Conservation (phyloP, 306 rosid species). For the Acacia confusa region DNA sequence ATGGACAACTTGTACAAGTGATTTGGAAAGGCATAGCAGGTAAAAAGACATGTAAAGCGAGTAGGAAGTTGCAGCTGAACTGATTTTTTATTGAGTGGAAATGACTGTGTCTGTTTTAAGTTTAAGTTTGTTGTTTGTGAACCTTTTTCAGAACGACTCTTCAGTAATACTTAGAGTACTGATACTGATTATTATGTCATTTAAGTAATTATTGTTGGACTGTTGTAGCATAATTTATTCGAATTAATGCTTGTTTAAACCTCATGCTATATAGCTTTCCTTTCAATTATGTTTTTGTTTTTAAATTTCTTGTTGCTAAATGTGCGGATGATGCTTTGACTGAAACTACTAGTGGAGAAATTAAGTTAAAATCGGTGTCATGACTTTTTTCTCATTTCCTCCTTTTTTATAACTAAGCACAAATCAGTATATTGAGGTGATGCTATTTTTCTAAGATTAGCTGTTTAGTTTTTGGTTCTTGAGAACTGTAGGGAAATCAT, state of each 20-base stretch:
- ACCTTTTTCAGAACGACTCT: conserved; percentile 31
- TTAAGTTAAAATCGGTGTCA: neutral
- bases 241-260: conserved; percentile 22
- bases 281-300: neutral
- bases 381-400: neutral
- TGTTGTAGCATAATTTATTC: conserved; percentile 25
- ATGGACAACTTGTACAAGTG: conserved; percentile 53
- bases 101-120: conserved; percentile 40
- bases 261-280: neutral
- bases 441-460: too few relatives aligned
- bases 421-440: too few relatives aligned
- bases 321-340: conserved; percentile 7
- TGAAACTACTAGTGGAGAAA: neutral
- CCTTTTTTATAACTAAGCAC: neutral
- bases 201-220: conserved; percentile 41
- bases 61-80: conserved; percentile 64
- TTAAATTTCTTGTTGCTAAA: neutral
- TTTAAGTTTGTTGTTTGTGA: conserved; percentile 52
- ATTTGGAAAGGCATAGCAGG: conserved; percentile 44
- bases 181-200: conserved; percentile 45
- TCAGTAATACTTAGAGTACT: conserved; percentile 41
- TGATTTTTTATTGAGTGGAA: conserved; percentile 62
- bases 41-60: conserved; percentile 58
- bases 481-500: neutral
- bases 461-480: too few relatives aligned